Evolutionary conservation across 768 basidiomycete species (phyloP), one percentile per base, ranked within the genome.

Genomic region (Filobasidium wieringae): DNA sequence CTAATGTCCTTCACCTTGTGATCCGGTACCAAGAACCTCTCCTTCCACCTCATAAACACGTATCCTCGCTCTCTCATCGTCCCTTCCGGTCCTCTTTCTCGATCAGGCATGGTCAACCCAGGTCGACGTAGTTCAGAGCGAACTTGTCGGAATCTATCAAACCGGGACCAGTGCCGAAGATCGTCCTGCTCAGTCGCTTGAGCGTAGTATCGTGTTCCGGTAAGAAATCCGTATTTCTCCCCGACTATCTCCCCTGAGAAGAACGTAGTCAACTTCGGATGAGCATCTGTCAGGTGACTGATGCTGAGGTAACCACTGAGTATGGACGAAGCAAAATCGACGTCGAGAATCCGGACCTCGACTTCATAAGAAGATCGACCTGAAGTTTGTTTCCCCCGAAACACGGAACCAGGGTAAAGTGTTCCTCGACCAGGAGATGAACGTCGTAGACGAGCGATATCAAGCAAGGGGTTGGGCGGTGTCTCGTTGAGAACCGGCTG

Each of bases 191-290:
- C 88, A 22, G 81, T 85, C 4, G 93, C 91, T 30, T 68, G 65
- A 2, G 57, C 47, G 45, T 51, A 64, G 53, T 62, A 70, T 32
- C 65, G 40, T 1, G 62, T 22, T 2, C 90, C 90, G 4, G 93
- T 97, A 66, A 90, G 73, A 73, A 97, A 96, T 9, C 92, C 93
- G 70, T 90, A 84, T 22, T 87, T 82, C 59, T 79, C 82, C 17
- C 91, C 91, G 63, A 96, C 92, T 62, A 96, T 89, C 73, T 96
- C 89, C 49, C 91, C 92, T 68, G 91, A 88, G 73, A 96, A 96
- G 69, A 90, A 95, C 2, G 92, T 96, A 5, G 91, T 95, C 39
- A 96, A 80, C 72, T 92, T 87, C 15, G 92, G 92, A 81, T 88
- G 91, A 67, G 93, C 87, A 64, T 92, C 84, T 37, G 92, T 96